Conservation (phyloP, 441 rosid species). For the Croton laevigatus region DNA sequence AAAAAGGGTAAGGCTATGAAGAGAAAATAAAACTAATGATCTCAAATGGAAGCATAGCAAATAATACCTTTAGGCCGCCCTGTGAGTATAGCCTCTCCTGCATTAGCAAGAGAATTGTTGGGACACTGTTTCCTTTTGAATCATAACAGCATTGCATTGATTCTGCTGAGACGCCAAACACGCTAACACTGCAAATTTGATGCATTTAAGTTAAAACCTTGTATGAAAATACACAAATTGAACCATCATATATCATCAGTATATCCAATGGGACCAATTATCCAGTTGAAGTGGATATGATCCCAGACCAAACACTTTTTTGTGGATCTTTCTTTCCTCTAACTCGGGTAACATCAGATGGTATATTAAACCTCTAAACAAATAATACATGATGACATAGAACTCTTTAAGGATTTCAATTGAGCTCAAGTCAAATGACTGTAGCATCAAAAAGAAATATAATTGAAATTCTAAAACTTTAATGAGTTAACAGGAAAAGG, state of each 20-base stretch:
- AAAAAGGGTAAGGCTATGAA: conserved; percentile 9
- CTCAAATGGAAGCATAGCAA: background rate
- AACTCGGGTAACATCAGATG: no score
- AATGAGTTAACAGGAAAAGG: background rate
- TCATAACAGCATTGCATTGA: conserved; percentile 86
- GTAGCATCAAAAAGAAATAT: background rate
- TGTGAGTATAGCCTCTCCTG: conserved; percentile 64
- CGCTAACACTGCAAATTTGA: conserved; percentile 54
- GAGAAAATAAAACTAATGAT: background rate
- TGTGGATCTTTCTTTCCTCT: no score
- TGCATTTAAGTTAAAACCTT: conserved; percentile 12
- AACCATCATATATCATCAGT: background rate
- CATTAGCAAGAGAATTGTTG: conserved; percentile 78
- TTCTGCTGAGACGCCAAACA: conserved; percentile 89
- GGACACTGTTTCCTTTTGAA: conserved; percentile 73
- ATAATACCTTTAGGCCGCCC: conserved; percentile 76
- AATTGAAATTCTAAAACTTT: background rate
- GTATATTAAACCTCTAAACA: background rate
- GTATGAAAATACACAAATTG: background rate
- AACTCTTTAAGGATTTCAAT: background rate
- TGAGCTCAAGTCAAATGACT: background rate
- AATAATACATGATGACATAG: background rate
- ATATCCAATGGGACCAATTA: background rate
- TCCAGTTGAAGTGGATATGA: background rate
- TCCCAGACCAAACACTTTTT: background rate